Conservation (phyloP, 805 yeast genomes). For the Barnettozyma wickerhamii region DNA sequence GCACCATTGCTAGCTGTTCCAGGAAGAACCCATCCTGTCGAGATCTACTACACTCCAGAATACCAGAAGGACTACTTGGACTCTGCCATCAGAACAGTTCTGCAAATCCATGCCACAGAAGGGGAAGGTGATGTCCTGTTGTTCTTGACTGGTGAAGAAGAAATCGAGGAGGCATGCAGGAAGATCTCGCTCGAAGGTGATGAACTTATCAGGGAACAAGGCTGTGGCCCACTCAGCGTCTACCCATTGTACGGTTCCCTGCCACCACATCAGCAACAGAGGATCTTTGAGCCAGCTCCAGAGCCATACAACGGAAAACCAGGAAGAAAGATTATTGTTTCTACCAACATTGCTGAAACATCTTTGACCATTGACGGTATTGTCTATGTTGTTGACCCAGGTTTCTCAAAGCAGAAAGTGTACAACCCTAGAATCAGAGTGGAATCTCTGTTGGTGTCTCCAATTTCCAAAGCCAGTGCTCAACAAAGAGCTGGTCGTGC, state of each 20-base stretch:
- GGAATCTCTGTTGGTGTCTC: conserved; percentile 89
- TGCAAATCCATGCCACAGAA: conserved; percentile 96
- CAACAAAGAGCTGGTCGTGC: conserved; percentile 99
- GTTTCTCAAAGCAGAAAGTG: conserved; percentile 93
- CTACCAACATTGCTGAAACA: conserved; percentile 97
- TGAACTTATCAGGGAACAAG: conserved; percentile 81
- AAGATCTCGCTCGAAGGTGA: conserved; percentile 86
- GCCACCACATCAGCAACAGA: conserved; percentile 94
- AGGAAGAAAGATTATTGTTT: conserved; percentile 90
- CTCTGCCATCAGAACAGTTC: conserved; percentile 90
- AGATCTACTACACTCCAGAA: conserved; percentile 94
- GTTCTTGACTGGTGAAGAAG: conserved; percentile 95
- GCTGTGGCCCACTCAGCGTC: conserved; percentile 83
- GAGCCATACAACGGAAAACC: conserved; percentile 74
- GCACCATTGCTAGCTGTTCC: conserved; percentile 97
- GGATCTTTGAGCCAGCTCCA: conserved; percentile 88
- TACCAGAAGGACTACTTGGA: conserved; percentile 93
- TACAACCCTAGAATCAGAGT: conserved; percentile 96
- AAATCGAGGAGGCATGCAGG: conserved; percentile 94
- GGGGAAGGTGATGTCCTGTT: conserved; percentile 86
- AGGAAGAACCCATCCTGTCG: conserved; percentile 97
- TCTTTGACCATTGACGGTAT: conserved; percentile 97
- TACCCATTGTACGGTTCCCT: conserved; percentile 95
- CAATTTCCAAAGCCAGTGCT: conserved; percentile 95
- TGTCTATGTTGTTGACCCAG: conserved; percentile 96